Evolutionary conservation across 164 flowering plant species (phyloP).

Genomic region (Kalanchoe fedtschenkoi): DNA sequence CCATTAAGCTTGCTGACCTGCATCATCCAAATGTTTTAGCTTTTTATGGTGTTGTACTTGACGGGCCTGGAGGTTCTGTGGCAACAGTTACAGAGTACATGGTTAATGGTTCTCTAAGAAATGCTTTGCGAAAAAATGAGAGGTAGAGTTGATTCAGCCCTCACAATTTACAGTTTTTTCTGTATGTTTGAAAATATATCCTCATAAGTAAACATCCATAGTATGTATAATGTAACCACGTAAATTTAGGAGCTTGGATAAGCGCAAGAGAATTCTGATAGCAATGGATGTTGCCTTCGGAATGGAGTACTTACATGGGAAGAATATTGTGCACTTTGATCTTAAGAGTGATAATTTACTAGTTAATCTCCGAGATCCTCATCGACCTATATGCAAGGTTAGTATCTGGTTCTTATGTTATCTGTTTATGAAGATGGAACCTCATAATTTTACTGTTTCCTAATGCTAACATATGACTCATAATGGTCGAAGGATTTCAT

Average conservation of each 20-base stretch:
- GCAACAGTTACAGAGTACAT: conserved; percentile 93
- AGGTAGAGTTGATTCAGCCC: conserved; percentile 24
- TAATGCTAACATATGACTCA: too few relatives aligned
- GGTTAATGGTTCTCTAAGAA: conserved; percentile 91
- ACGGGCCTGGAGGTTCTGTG: conserved; percentile 89
- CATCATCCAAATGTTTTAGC: conserved; percentile 98
- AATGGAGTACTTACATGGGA: conserved; percentile 93
- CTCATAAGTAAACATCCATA: neutral
- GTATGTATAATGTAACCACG: neutral
- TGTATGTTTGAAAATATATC: neutral
- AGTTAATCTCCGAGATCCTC: conserved; percentile 92
- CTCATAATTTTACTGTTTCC: neutral
- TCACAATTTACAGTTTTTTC: neutral
- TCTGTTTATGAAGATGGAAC: neutral
- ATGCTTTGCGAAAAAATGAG: conserved; percentile 67
- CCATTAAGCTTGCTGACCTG: conserved; percentile 84
- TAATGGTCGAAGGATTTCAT: too few relatives aligned
- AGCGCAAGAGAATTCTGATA: conserved; percentile 73
- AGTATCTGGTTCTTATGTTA: conserved; percentile 11
- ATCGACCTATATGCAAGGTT: conserved; percentile 96
- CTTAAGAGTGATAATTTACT: conserved; percentile 88
- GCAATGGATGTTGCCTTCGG: conserved; percentile 99
- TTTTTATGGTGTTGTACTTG: conserved; percentile 93
- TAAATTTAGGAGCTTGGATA: conserved; percentile 60
- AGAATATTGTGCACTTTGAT: conserved; percentile 90